Evolutionary conservation across 1,139 yeast genomes (phyloP), one percentile per base, ranked within the genome.

Genomic region (Saccharomyces pastorianus): DNA sequence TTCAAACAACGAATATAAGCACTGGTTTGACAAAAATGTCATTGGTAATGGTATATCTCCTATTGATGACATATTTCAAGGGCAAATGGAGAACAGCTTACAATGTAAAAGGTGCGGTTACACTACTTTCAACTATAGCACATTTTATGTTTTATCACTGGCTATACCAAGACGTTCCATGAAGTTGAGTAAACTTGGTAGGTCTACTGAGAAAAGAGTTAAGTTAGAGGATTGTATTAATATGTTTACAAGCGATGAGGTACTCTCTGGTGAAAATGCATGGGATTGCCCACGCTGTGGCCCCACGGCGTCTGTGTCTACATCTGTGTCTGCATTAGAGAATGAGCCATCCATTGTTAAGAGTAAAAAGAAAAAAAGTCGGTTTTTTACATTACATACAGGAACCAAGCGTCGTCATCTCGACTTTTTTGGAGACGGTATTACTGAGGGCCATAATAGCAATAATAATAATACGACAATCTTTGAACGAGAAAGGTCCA

Each of bases 251-350:
- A 79, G 79, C 57, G 88, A 85, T 56, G 95, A 86, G 67, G 69
- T 83, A 0, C 70, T 86, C 52, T 77, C 81, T 9, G 89, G 87
- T 17, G 90, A 85, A 31, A 84, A 86, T 68, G 85, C 88, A 7
- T 86, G 95, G 95, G 76, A 80, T 58, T 86, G 95, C 71, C 88
- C 93, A 1, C 77, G 77, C 53, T 86, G 95, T 71, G 74, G 78
- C 48, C 72, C 74, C 48, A 67, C 58, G 6, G 55, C 60, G 6
- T 53, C 55, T 13, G 28, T 9, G 23, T 44, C 42, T 42, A 32
- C 47, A 20, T 38, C 31, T 26, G 49, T 34, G 26, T 29, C 38
- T 11, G 8, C 49, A 14, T 14, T 26, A 11, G 53, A 54, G 34
- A 47, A 14, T 17, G 44, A 26, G 5, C 3, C 42, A 4, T 14